Percentiles rank a stretch among this genome's conserved stretches.
These are phyloP conservation scores for Cladosporium velox DNA, from an alignment of 2,329 filamentous ascomycete species.

Conservation along the genomic window DNA sequence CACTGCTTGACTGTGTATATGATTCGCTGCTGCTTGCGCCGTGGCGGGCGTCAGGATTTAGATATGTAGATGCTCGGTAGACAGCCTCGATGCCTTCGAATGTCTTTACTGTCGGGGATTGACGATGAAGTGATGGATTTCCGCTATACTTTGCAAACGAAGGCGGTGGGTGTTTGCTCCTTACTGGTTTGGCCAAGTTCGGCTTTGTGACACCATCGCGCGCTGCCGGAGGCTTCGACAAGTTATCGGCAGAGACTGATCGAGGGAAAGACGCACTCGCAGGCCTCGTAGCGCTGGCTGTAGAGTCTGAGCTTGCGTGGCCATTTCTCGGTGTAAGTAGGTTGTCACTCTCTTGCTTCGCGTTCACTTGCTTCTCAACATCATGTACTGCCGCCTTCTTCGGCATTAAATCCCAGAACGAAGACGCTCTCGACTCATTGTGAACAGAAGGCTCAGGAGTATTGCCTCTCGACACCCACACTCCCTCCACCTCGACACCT, in stretches of 20 bases:
- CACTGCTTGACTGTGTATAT: constrained; percentile 29
- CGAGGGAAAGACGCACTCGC: not conserved
- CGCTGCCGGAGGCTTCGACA: not conserved
- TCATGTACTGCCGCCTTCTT: constrained; percentile 5
- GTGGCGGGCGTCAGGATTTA: constrained; percentile 23
- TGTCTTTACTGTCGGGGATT: constrained; percentile 38
- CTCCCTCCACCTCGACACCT: constrained; percentile 80
- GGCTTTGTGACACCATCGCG: not conserved
- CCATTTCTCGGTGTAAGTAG: not conserved
- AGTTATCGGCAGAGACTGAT: not conserved
- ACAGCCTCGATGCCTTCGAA: constrained; percentile 35
- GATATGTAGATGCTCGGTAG: constrained; percentile 31
- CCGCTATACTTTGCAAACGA: constrained; percentile 42
- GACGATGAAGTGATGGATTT: constrained; percentile 37
- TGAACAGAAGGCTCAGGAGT: constrained; percentile 36
- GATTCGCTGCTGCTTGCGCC: constrained; percentile 25
- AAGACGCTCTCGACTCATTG: constrained; percentile 2
- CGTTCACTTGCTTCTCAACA: constrained; percentile 15
- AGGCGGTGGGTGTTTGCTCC: constrained; percentile 38
- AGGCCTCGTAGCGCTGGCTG: not conserved
- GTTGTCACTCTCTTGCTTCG: not conserved
- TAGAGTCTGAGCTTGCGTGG: not conserved
- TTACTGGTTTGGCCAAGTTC: constrained; percentile 23
- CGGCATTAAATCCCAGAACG: constrained; percentile 20
- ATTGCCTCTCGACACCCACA: constrained; percentile 56